Base-by-base conservation (phyloP, 352 stramenopile genomes). In the Globisporangium parvum region DNA sequence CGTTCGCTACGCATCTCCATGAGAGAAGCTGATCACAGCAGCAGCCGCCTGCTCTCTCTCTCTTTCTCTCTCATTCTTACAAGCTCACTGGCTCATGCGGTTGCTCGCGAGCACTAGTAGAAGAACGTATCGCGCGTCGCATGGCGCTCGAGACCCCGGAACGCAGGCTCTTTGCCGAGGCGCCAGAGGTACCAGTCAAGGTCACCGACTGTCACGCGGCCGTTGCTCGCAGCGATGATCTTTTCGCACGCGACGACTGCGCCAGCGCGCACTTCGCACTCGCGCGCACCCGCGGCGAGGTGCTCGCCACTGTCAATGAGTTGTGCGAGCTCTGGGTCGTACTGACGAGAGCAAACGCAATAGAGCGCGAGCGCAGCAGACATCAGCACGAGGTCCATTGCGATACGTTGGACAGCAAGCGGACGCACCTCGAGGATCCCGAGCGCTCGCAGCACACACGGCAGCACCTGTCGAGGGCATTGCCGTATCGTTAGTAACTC, bases 161-260 rank as follows among this genome's bases (percentile, higher is more conserved):
- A 91, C 11, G 68, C 69, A 9, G 77, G 71, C 41, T 91, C 78
- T 67, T 93, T 93, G 59, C 79, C 72, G 35, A 90, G 55, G 26
- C 79, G 78, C 83, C 83, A 90, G 18, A 93, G 63, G 59, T 90
- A 93, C 18, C 62, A 78, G 63, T 83, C 77, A 10, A 93, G 53
- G 28, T 81, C 77, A 9, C 78, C 56, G 3, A 57, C 62, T n/a
- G 44, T 51, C 24, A 88, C 26, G n/a, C 65, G 67, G 20, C 77
- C 80, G 4, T 81, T 66, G 53, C 73, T 80, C 26, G 61, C 69
- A 10, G 63, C 59, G n/a, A 87, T 67, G 60, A 93, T 88, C 63
- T 79, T 57, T 12, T 90, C 77, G 12, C 73, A 83, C 2, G 83
- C 83, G 15, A 93, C 78, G 47, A 91, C 47, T 17, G 73, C 78